Evolutionary conservation across 148 eudicot species (phyloP).

Genomic region (Spergularia marina): DNA sequence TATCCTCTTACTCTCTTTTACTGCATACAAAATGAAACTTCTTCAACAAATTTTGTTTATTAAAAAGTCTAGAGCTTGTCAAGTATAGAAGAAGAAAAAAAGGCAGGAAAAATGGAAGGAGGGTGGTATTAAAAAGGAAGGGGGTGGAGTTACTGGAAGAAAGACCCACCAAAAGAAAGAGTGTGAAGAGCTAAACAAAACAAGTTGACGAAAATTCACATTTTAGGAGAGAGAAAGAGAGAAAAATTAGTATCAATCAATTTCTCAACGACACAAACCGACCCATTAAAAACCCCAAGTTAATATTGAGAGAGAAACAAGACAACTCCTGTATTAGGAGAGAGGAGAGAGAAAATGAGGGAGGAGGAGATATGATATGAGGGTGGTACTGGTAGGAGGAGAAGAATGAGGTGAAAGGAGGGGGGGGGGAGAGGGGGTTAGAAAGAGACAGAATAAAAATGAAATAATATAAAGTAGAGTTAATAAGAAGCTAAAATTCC

Average conservation of each 20-base stretch:
- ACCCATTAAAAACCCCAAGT: slow-evolving; percentile 25
- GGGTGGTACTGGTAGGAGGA: not conserved
- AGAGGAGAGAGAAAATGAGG: not conserved
- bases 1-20: not conserved
- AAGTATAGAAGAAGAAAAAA: no score
- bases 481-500: slow-evolving; percentile 18
- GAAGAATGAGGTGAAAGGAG: not conserved
- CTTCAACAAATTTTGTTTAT: no score
- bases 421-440: not conserved
- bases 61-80: no score
- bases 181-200: slow-evolving; percentile 20
- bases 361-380: no score
- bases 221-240: slow-evolving; percentile 4
- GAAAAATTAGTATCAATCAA: slow-evolving; percentile 11
- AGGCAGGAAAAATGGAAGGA: no score
- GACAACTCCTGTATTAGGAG: no score
- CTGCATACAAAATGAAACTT: not conserved
- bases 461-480: no score
- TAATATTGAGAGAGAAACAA: not conserved
- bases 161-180: slow-evolving; percentile 23
- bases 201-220: slow-evolving; percentile 31
- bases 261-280: slow-evolving; percentile 41
- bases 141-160: not conserved
- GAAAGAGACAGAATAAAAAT: slow-evolving; percentile 19
- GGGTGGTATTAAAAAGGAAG: not conserved